These are phyloP conservation scores for Syncephalastrum racemosum DNA, from an alignment of 371 early-diverging fungal species.

Conservation along the genomic window DNA sequence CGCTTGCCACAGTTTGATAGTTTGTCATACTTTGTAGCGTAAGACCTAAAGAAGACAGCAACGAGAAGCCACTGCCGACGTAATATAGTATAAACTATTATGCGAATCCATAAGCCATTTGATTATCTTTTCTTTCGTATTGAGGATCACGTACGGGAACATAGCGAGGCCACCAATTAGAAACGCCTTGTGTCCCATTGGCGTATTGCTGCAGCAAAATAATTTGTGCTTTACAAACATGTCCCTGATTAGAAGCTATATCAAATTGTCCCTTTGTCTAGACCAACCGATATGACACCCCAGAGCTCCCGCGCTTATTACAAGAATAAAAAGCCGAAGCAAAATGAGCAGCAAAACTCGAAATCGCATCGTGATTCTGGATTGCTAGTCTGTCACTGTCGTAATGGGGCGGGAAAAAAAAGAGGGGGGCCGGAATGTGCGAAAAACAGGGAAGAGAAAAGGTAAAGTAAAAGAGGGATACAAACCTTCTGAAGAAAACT, in stretches of 20 bases:
- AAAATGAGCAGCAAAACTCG: conserved; percentile 20
- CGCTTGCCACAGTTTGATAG: conserved; percentile 23
- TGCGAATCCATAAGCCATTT: neutral
- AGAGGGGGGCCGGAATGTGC: too few species aligned
- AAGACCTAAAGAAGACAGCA: conserved; percentile 25
- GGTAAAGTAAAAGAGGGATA: too few species aligned
- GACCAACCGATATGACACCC: conserved; percentile 24
- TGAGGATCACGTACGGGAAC: conserved; percentile 23
- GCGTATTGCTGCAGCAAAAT: conserved; percentile 18
- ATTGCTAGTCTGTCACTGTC: too few species aligned
- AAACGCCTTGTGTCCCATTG: conserved; percentile 1
- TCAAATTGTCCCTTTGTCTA: neutral
- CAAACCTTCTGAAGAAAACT: too few species aligned
- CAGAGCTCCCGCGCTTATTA: conserved; percentile 17
- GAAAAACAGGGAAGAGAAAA: too few species aligned
- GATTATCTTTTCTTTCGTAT: neutral
- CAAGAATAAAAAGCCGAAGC: conserved; percentile 16
- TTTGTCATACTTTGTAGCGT: conserved; percentile 19
- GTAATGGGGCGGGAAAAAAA: too few species aligned
- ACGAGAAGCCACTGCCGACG: conserved; percentile 38
- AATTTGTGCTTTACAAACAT: conserved; percentile 23
- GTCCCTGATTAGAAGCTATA: neutral
- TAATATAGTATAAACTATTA: conserved; percentile 42
- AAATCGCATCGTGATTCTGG: conserved; percentile 9
- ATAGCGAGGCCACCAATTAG: conserved; percentile 28